Evolutionary conservation across 192 early-diverging fungal genomes (phyloP).

Genomic region (Backusella macrospora): DNA sequence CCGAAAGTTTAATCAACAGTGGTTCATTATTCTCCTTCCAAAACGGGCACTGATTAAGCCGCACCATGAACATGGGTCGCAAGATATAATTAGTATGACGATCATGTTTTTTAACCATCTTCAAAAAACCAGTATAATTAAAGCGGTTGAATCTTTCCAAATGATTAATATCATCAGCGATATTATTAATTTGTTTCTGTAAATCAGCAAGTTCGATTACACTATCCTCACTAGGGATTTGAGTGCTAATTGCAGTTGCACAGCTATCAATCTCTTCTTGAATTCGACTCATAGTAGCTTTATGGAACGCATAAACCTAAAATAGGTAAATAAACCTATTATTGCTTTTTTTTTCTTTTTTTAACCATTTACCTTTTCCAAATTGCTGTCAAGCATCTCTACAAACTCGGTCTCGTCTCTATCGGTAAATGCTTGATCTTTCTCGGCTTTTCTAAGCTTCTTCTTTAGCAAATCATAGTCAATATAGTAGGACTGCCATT

Average conservation of each 20-base stretch:
- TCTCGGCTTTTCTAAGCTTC: constrained; percentile 69
- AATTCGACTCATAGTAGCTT: constrained; percentile 72
- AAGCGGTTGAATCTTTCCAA: constrained; percentile 73
- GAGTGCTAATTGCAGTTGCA: constrained; percentile 13
- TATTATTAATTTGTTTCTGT: constrained; percentile 66
- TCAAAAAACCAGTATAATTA: constrained; percentile 82
- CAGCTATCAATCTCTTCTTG: constrained; percentile 60
- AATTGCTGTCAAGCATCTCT: constrained; percentile 80
- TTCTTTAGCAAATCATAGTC: constrained; percentile 85
- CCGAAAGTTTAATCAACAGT: constrained; percentile 84
- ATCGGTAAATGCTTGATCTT: constrained; percentile 74
- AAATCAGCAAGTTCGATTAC: constrained; percentile 48
- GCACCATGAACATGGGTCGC: constrained; percentile 74
- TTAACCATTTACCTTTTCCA: constrained; percentile 78
- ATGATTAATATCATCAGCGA: constrained; percentile 77
- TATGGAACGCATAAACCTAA: constrained; percentile 70
- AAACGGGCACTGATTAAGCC: constrained; percentile 80
- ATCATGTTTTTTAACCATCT: constrained; percentile 99
- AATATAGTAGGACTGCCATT: constrained; percentile 82
- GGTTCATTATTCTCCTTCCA: constrained; percentile 79
- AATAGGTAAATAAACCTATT: background rate
- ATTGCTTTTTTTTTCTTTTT: background rate
- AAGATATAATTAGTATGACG: constrained; percentile 83
- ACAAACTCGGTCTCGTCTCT: constrained; percentile 89
- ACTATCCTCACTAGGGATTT: constrained; percentile 55